These are phyloP conservation scores for Nemania diffusa DNA, from an alignment of 2,329 filamentous ascomycete species.

Conservation along the genomic window DNA sequence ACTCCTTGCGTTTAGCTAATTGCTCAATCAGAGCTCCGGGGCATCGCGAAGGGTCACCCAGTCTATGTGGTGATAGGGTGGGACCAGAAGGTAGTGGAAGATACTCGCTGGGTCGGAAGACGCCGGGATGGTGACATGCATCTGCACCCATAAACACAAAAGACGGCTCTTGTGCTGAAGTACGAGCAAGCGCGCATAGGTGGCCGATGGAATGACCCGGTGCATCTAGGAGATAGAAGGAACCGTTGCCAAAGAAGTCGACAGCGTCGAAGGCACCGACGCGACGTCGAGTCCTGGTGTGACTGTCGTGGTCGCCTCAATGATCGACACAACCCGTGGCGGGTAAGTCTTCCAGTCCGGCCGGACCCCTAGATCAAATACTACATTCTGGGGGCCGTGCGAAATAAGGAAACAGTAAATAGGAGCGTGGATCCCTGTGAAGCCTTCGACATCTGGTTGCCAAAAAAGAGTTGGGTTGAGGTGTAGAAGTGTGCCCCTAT, in stretches of 20 bases:
- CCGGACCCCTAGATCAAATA: constrained; percentile 9
- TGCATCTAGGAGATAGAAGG: constrained; percentile 51
- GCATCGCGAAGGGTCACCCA: too few species aligned
- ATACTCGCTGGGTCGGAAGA: not conserved
- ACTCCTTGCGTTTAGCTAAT: not conserved
- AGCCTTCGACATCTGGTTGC: not conserved
- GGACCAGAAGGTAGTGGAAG: not conserved
- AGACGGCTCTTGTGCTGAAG: constrained; percentile 46
- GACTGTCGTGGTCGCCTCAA: not conserved
- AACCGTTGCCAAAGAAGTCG: constrained; percentile 52
- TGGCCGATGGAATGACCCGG: constrained; percentile 51
- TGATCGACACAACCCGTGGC: not conserved
- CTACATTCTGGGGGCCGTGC: not conserved
- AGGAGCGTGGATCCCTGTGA: not conserved
- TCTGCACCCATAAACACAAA: constrained; percentile 59
- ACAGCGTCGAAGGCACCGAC: constrained; percentile 45
- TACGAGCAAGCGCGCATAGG: constrained; percentile 53
- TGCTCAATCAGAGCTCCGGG: not conserved
- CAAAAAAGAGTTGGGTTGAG: not conserved
- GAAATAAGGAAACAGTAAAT: not conserved
- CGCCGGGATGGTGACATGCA: constrained; percentile 30
- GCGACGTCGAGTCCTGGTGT: too few species aligned
- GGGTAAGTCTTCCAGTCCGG: constrained; percentile 16
- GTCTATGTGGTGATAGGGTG: not conserved
- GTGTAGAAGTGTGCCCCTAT: too few species aligned